Evolutionary conservation across 2,329 filamentous ascomycete genomes (phyloP).

Genomic region (Periconia sp.): DNA sequence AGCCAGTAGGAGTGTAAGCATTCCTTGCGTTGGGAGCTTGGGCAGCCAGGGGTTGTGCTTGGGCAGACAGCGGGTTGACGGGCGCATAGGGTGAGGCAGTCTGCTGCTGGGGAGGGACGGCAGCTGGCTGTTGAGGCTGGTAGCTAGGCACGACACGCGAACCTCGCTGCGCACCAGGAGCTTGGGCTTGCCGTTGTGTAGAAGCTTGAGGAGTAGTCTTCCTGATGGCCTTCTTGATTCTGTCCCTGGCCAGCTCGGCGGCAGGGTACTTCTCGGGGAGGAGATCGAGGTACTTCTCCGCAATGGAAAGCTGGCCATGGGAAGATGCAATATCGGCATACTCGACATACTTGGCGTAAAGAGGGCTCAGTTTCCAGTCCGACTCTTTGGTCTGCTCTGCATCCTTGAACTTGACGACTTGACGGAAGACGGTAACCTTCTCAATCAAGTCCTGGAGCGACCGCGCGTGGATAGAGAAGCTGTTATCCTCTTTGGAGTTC

Average conservation of each 20-base stretch:
- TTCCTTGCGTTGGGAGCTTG: slow-evolving; percentile 34
- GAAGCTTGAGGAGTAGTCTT: slow-evolving; percentile 53
- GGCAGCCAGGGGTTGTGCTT: slow-evolving; percentile 23
- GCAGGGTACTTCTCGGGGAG: slow-evolving; percentile 81
- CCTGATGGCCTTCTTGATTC: slow-evolving; percentile 81
- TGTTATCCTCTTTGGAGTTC: slow-evolving; percentile 70
- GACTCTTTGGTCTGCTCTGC: slow-evolving; percentile 68
- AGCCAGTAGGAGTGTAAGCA: slow-evolving; percentile 54
- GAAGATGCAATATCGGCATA: slow-evolving; percentile 94
- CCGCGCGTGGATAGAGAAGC: slow-evolving; percentile 88
- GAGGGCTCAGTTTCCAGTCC: slow-evolving; percentile 82
- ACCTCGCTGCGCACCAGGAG: slow-evolving; percentile 34
- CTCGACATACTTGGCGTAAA: slow-evolving; percentile 96
- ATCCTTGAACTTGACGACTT: slow-evolving; percentile 90
- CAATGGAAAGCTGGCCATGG: slow-evolving; percentile 82
- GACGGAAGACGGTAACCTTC: slow-evolving; percentile 95
- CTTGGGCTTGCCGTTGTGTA: slow-evolving; percentile 44
- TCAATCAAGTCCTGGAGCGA: slow-evolving; percentile 93
- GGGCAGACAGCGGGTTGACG: slow-evolving; percentile 31
- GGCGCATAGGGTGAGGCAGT: slow-evolving; percentile 39
- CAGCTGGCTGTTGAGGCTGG: slow-evolving; percentile 25
- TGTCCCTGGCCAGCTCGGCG: slow-evolving; percentile 81
- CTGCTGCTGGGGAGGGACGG: slow-evolving; percentile 24
- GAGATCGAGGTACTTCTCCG: slow-evolving; percentile 88
- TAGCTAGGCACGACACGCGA: slow-evolving; percentile 42